phyloP scores from a whole-genome alignment of 225 moss, liverwort and hornwort species.

The Antitrichia curtipendula region DNA sequence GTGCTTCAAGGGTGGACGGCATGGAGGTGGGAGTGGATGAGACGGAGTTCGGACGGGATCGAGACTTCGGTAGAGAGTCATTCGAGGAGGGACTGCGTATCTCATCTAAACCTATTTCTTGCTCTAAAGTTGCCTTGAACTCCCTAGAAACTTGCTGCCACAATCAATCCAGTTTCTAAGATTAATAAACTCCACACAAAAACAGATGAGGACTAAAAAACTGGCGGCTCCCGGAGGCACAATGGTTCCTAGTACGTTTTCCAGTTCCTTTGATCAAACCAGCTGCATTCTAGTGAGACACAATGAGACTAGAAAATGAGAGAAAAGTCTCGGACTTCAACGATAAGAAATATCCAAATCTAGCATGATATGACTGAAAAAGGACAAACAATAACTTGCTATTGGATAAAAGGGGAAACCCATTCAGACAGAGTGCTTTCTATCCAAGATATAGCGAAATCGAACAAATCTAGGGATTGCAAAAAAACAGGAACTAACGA shows the following conservation, averaged over 20 bases:
- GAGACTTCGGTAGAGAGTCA: conserved; percentile 28
- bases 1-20: conserved; percentile 23
- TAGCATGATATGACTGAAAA: neutral
- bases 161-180: neutral
- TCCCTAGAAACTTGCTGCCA: conserved; percentile 95
- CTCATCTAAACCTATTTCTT: conserved; percentile 98
- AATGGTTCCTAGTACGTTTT: neutral
- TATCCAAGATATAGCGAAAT: neutral
- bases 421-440: neutral
- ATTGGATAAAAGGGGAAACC: neutral
- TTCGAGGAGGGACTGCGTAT: conserved; percentile 50
- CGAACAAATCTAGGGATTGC: neutral
- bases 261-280: neutral
- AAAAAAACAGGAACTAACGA: neutral
- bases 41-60: conserved; percentile 13
- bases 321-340: neutral
- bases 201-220: neutral
- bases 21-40: conserved; percentile 11
- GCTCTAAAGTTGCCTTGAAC: conserved; percentile 89
- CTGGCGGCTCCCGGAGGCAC: neutral
- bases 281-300: neutral
- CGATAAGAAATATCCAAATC: neutral
- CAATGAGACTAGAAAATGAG: neutral
- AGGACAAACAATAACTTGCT: neutral
- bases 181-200: neutral